A percentile compares a stretch with the other conserved stretches of the same genome.
phyloP scores from a whole-genome alignment of 176 grass and related monocot genomes.

The Lolium multiflorum region DNA sequence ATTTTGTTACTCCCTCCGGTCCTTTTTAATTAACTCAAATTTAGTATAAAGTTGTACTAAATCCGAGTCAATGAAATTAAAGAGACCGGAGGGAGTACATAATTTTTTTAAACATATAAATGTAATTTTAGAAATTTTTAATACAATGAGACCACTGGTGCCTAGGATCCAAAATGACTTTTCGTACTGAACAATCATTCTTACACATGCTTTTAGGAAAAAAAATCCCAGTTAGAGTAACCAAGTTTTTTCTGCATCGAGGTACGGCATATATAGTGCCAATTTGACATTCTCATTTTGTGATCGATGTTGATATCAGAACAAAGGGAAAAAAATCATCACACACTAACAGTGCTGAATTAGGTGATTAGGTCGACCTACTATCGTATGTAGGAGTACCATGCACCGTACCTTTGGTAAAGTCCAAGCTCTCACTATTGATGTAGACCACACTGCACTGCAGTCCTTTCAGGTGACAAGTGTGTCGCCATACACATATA shows the following conservation, averaged over 20 bases:
- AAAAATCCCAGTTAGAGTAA: not conserved
- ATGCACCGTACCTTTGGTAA: not conserved
- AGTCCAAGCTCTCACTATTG: constrained; percentile 40
- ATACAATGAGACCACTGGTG: no score
- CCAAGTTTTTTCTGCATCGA: not conserved
- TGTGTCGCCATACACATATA: constrained; percentile 8
- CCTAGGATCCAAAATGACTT: no score
- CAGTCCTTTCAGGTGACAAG: constrained; percentile 41
- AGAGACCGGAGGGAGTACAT: no score
- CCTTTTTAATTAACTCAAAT: no score
- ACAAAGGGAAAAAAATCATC: not conserved
- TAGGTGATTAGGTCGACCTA: not conserved
- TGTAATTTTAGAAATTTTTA: no score
- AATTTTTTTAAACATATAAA: no score
- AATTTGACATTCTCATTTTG: not conserved
- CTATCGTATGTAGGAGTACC: not conserved
- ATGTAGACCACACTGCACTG: constrained; percentile 29
- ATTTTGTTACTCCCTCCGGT: no score
- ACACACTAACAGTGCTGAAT: not conserved
- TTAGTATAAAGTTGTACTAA: no score
- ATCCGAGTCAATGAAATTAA: no score
- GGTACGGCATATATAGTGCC: not conserved
- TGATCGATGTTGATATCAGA: not conserved
- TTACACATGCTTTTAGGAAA: no score
- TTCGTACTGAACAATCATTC: no score